Conservation (phyloP, 495 filamentous ascomycete genomes). For the Aspergillus carlsbadensis region DNA sequence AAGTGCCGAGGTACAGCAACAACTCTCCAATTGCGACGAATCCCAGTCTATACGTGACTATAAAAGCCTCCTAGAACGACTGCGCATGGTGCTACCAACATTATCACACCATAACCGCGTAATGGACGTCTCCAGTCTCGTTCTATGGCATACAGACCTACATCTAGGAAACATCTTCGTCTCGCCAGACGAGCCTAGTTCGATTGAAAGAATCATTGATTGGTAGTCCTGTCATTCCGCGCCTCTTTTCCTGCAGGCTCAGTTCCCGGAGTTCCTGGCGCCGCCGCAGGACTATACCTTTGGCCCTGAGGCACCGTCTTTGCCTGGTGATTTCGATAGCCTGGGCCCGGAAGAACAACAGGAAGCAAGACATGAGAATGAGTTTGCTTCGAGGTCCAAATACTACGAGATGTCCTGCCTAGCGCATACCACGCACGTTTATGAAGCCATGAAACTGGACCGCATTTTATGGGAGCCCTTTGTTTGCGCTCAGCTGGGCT, state of each 20-base stretch:
- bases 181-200: conserved; percentile 17
- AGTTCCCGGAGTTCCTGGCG: conserved; percentile 22
- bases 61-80: conserved; percentile 15
- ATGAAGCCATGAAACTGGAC: conserved; percentile 19
- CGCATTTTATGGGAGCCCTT: conserved; percentile 23
- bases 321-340: conserved; percentile 20
- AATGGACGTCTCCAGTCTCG: conserved; percentile 2
- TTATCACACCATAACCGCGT: conserved; percentile 17
- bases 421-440: conserved; percentile 17
- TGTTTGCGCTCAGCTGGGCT: conserved; percentile 18
- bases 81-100: not conserved
- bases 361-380: conserved; percentile 12
- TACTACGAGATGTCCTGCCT: conserved; percentile 23
- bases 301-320: conserved; percentile 15
- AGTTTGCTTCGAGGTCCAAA: conserved; percentile 18
- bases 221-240: conserved; percentile 22
- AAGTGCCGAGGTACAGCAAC: conserved; percentile 9
- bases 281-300: conserved; percentile 21
- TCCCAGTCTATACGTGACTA: conserved; percentile 21
- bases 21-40: conserved; percentile 13
- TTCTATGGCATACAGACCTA: conserved; percentile 28
- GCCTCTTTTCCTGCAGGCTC: conserved; percentile 26
- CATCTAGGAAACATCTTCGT: conserved; percentile 30
- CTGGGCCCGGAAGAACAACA: conserved; percentile 16
- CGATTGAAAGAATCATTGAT: conserved; percentile 25